Percentiles rank a stretch among this genome's conserved stretches.
phyloP scores from a whole-genome alignment of 2,329 filamentous ascomycete species.

The Lomentospora prolificans region DNA sequence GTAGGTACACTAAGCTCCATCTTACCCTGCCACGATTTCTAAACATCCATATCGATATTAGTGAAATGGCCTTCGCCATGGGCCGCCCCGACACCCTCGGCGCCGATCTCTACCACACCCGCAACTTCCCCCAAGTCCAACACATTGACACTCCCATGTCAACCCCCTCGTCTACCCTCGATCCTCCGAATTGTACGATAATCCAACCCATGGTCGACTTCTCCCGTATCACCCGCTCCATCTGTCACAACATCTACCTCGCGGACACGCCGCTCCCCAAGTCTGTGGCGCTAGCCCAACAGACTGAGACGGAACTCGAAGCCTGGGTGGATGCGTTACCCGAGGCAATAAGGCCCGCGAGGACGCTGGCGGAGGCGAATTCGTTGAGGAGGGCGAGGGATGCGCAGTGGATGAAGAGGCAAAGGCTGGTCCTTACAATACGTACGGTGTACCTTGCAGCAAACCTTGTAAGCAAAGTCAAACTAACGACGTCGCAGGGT shows the following conservation, averaged over 20 bases:
- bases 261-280: constrained; percentile 12
- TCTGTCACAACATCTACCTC: constrained; percentile 17
- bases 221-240: constrained; percentile 17
- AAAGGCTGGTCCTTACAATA: constrained; percentile 17
- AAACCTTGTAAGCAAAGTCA: neutral
- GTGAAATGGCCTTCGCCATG: constrained; percentile 37
- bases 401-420: constrained; percentile 18
- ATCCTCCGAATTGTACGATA: constrained; percentile 18
- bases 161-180: constrained; percentile 7
- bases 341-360: constrained; percentile 14
- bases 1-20: neutral
- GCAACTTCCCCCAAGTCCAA: constrained; percentile 18
- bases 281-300: constrained; percentile 15
- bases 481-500: constrained; percentile 13
- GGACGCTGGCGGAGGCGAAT: constrained; percentile 9
- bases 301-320: constrained; percentile 16
- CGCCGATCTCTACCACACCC: constrained; percentile 37
- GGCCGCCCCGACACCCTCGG: constrained; percentile 38
- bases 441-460: too few relatives aligned
- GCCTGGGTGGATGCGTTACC: constrained; percentile 16
- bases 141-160: neutral
- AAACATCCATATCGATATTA: too few relatives aligned
- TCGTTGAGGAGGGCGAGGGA: constrained; percentile 14
- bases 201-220: constrained; percentile 19
- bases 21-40: constrained; percentile 13